Base-by-base conservation (phyloP, 176 grass and related monocot species). In the Aegilops tauschii region DNA sequence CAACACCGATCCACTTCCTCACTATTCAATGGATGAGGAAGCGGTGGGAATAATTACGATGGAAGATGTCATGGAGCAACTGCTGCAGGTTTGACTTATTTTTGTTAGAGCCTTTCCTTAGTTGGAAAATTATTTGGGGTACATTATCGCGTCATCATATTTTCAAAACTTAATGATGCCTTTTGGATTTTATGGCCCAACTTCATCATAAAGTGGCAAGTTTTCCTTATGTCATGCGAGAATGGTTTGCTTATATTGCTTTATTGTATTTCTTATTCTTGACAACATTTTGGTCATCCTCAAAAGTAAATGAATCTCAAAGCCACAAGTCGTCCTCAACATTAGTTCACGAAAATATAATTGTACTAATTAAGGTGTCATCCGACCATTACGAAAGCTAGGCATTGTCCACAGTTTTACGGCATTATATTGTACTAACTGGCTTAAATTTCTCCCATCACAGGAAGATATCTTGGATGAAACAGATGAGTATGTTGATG, bases 51-150 rank as follows among this genome's bases (percentile, higher is more conserved):
- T 99, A 91, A 99, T 96, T 74, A 99, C 94, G 9, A 99, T 99
- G 97, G 94, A 99, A 88, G 94, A 99, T 94, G 97, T 94, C 69
- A 99, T 99, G 92, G 97, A 99, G 89, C 80, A 96, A 77, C 71
- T 96, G 72, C 89, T 96, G 70, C 97, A 99, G 97, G 97, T 96
- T 87, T 39, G 77, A 39, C 73, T 82, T 81, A n/a, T 83, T 87
- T 58, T 65, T 34, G 20, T 34, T 65, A 10, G 13, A 78, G 29
- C 28, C 76, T 66, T 16, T 72, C 23, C 50, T 80, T 77, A n/a
- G 25, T 77, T 34, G 5, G 4, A 12, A 50, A 77, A 71, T 6
- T 77, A 80, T 76, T 68, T 36, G 1, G 47, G 31, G 74, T 21
- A 7, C 45, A 81, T 52, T 84, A 3, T 37, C 28, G 52, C 3